Evolutionary conservation across 2,329 filamentous ascomycete species (phyloP).

Genomic region (Ceratocystis eucalypticola): DNA sequence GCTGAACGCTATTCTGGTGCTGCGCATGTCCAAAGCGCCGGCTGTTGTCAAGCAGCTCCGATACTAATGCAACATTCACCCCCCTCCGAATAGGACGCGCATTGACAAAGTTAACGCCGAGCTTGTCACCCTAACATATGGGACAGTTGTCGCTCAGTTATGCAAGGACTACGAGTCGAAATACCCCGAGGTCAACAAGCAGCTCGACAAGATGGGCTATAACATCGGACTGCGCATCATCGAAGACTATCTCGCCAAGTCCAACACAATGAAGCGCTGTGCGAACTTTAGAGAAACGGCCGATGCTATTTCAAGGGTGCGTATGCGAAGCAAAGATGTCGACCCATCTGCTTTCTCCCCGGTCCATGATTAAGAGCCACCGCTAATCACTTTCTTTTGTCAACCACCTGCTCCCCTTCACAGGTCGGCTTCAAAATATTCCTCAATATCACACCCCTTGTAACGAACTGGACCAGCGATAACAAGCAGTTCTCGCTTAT

Average conservation of each 20-base stretch:
- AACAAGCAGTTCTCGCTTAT: conserved; percentile 92
- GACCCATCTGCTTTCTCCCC: neutral
- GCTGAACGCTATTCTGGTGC: neutral
- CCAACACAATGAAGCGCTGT: conserved; percentile 76
- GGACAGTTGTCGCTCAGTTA: conserved; percentile 89
- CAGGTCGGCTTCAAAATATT: conserved; percentile 99
- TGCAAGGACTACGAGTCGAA: conserved; percentile 94
- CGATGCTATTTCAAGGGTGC: conserved; percentile 86
- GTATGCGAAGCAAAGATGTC: conserved; percentile 13
- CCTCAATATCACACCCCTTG: conserved; percentile 83
- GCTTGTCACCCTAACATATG: conserved; percentile 92
- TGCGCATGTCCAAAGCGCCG: neutral
- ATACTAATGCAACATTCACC: conserved; percentile 5
- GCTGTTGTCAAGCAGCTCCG: neutral
- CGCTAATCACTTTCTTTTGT: neutral
- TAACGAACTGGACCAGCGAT: conserved; percentile 92
- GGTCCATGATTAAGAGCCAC: neutral
- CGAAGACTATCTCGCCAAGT: conserved; percentile 95
- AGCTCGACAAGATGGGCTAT: conserved; percentile 98
- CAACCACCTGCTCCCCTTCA: neutral
- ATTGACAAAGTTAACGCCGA: conserved; percentile 98
- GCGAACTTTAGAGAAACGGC: conserved; percentile 90
- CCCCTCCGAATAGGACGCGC: conserved; percentile 50
- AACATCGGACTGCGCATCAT: conserved; percentile 94
- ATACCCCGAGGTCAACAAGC: conserved; percentile 91